Base-by-base conservation (phyloP, 495 filamentous ascomycete species). In the Penicillium mononematosum region DNA sequence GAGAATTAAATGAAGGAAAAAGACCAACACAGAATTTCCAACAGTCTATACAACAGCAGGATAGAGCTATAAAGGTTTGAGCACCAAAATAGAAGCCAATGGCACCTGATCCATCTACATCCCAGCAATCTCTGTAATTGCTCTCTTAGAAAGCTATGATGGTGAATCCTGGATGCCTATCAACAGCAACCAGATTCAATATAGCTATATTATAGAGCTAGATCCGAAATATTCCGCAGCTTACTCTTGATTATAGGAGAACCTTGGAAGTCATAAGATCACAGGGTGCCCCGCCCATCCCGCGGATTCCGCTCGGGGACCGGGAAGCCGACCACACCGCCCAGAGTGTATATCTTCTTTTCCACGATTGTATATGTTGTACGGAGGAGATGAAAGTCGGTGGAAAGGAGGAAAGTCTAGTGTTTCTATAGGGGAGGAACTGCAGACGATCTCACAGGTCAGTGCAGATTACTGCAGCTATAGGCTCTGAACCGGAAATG, bases 381-480 rank as follows among this genome's bases (percentile, higher is more conserved):
- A 22, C 22, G 22, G 29, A 32, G 31, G 5, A 8, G n/a, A 39
- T 17, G 36, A 9, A 39, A 39, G 36, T 39, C 6, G 34, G 34
- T 38, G 36, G 36, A 16, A 42, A 20, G 39, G n/a, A 34, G 9
- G 11, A 5, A 34, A 34, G 11, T 14, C 4, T 8, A 14, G 10
- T 44, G n/a, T 44, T 19, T 10, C 9, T 10, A 29, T 8, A 4
- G 5, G n/a, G 17, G 24, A 2, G 12, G 24, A 45, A 45, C 22
- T 27, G 44, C 44, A 45, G 44, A 27, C 43, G 5, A 44, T 22
- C 42, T 22, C 39, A 32, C 17, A 32, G 31, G 9, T 4, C 9
- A 34, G 17, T 42, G 42, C 42, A 44, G 8, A 24, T 44, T 9
- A 44, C 44, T 48, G 45, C 45, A 48, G 44, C 24, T 46, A 46